Conservation (phyloP, 2,329 filamentous ascomycete species). For the Aspergillus japonicus region DNA sequence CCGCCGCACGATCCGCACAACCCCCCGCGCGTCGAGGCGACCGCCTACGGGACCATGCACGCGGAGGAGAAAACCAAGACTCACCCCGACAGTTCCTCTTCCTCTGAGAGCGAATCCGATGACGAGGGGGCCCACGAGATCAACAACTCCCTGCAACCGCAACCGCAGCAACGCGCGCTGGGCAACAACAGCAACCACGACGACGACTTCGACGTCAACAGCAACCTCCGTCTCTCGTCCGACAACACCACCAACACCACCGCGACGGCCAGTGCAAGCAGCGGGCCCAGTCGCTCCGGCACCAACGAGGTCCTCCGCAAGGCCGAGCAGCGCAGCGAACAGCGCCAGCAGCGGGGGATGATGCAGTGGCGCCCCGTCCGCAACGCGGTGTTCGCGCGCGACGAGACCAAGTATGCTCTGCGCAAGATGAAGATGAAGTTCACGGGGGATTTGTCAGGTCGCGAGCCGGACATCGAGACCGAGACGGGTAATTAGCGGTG, state of each 20-base stretch:
- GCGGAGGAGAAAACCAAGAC: constrained; percentile 30
- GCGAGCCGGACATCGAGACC: constrained; percentile 86
- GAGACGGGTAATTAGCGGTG: constrained; percentile 45
- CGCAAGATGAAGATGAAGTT: constrained; percentile 74
- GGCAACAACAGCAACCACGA: background rate
- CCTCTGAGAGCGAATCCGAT: constrained; percentile 22
- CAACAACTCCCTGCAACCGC: background rate
- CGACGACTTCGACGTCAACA: background rate
- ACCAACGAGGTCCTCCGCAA: constrained; percentile 35
- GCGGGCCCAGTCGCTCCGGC: constrained; percentile 12
- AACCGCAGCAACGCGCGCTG: background rate
- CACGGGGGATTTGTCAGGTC: constrained; percentile 65
- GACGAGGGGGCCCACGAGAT: constrained; percentile 17
- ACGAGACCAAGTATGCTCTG: constrained; percentile 78
- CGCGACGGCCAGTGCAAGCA: background rate
- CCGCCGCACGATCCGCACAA: constrained; percentile 54
- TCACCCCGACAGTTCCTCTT: constrained; percentile 11
- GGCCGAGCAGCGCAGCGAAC: constrained; percentile 50
- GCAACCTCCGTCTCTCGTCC: background rate
- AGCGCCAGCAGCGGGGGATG: constrained; percentile 80
- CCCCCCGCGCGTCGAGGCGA: constrained; percentile 28
- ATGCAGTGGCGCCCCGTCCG: constrained; percentile 95
- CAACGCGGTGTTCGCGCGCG: constrained; percentile 81
- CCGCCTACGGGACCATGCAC: constrained; percentile 10
- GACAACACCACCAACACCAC: constrained; percentile 3